Base-by-base conservation (phyloP, 805 yeast species). In the Sugiyamaella valdiviana region DNA sequence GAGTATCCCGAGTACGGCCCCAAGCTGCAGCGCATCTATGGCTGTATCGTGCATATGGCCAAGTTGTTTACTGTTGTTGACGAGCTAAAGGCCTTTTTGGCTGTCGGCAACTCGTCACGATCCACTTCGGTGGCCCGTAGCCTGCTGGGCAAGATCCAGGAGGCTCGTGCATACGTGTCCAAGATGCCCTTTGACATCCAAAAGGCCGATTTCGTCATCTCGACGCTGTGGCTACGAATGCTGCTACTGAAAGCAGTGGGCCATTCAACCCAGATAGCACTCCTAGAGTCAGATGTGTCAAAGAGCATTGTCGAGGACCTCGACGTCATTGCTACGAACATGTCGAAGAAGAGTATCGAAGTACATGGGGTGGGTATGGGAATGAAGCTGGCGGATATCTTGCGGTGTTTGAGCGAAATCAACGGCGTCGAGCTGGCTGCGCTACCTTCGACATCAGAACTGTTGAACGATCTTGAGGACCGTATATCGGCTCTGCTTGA, bases 361-460 rank as follows among this genome's bases (percentile, higher is more conserved):
- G 29, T 49, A 7, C 55, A 51, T 24, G 55, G 55, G 2, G 38
- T 45, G 17, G 55, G 55, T 2, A 49, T 51, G 50, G 52, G 50
- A 16, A 49, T 49, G 52, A 51, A 51, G 44, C 45, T 51, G 37
- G 21, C 40, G 6, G 55, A 49, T 19, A 49, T 51, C 22, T 37
- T 51, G 36, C 15, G 20, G 12, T 12, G 48, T 10, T 7, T 50
- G 24, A 22, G 44, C 7, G 52, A 46, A 12, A 19, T 38, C 24
- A 32, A 39, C 20, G 51, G 45, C 15, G 23, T 44, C 10, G 17
- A 24, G 5, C 22, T 21, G 2, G 6, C 44, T 4, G 36, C 24
- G 12, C 14, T 41, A 5, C 44, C 44, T 9, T 41, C 44, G 2
- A 32, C 26, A 15, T 14, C 16, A 7, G 44, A 32, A 19, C 20